Evolutionary conservation across 441 rosid genomes (phyloP), one percentile per base, ranked within the genome.

Genomic region (Iberis amara): DNA sequence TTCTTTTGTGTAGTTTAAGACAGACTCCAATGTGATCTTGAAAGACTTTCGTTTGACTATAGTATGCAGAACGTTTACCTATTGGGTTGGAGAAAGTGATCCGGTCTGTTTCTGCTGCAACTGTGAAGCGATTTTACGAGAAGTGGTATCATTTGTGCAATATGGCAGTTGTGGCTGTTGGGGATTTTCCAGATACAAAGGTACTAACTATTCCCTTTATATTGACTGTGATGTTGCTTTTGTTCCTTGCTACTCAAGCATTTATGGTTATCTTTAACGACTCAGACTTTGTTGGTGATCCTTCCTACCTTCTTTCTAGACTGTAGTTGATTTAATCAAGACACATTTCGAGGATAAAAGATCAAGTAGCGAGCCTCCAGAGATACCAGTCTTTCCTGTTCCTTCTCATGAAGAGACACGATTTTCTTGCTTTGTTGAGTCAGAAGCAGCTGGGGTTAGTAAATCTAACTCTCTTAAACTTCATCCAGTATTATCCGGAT

Each of bases 401-500:
- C 92, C 95, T 61, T 73, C 86, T 51, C 98, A 90, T 36, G 70
- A 74, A 69, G 82, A 79, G 65, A 83, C 98, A 44, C 83, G 79
- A 6, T 76, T 78, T 69, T 90, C 90, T 45, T 83, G 87, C 75
- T 83, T 81, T 65, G 85, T 79, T 56, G 98, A 90, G 76, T 72
- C 90, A 44, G 98, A 87, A 75, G 92, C 96, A 72, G 80, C 83
- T 51, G 96, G 92, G 86, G 98, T 90, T 50, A 73, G 96, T 76
- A 10, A 11, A 24, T 26, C 26, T 46, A 28, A 56, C 47, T 55
- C 59, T 60, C 32, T 18, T n/a, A 44, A 24, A 52, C 45, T 12
- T 47, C 54, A 49, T 24, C 15, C 9, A 15, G 5, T 53, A 12
- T 41, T 9, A 31, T 30, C 38, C 11, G 5, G 43, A 43, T 30